Base-by-base conservation (phyloP, 1,139 yeast genomes). In the Debaryomyces udenii region DNA sequence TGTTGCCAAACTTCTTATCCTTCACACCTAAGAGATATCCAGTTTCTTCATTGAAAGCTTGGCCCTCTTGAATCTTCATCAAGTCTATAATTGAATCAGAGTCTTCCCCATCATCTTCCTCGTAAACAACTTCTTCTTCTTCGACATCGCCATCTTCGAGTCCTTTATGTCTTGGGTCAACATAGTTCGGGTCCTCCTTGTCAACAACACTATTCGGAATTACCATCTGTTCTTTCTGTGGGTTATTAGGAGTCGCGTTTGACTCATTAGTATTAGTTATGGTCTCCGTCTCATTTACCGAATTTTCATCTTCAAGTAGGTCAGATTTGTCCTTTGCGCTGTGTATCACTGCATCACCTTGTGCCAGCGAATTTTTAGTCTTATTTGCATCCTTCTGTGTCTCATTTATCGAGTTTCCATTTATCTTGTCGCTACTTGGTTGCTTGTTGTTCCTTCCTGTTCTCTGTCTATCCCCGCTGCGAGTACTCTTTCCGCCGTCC, bases 61-160 rank as follows among this genome's bases (percentile, higher is more conserved):
- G 94, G 32, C 85, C 91, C 23, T 82, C 83, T 62, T 84, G 90
- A 40, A 86, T 66, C 52, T 73, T 74, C 3, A 82, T 71, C 53
- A 84, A 62, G 58, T 83, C 89, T 27, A 81, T 48, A 34, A 61
- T 60, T 14, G 63, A 62, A 23, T 65, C 56, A 10, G 50, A 54
- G 10, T 43, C 45, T 23, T 44, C 29, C 48, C 53, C 16, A 45
- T 52, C 18, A n/a, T 28, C 31, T 16, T 48, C 51, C 3, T 47
- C 54, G 26, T 46, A 40, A 2, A 43, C 44, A 6, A 52, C 53
- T 4, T 46, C 44, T 29, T 50, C 56, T 31, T 49, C 58, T 24
- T 51, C 54, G 20, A 48, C 52, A 27, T 56, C 62, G 14, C 51
- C 56, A 11, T 27, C 27, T 16, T 34, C 37, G 9, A 18, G 27